These are phyloP conservation scores for Cryptosporidium canis DNA, from an alignment of 169 alveolate species.

Conservation along the genomic window DNA sequence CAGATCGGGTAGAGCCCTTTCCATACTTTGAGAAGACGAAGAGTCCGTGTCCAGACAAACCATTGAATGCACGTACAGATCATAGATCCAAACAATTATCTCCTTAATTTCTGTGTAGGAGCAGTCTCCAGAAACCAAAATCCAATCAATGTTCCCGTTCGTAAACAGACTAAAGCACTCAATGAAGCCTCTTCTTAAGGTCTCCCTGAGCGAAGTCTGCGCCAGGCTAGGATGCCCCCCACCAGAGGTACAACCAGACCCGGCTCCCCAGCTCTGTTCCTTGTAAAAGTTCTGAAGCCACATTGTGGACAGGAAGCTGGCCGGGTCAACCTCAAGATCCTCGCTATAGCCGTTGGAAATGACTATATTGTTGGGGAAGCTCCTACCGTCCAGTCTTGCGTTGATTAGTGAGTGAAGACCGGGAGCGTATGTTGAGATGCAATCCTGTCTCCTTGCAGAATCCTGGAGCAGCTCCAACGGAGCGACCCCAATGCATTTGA, in stretches of 20 bases:
- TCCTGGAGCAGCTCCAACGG: not conserved
- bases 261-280: not conserved
- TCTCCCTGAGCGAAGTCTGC: not conserved
- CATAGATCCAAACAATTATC: slow-evolving; percentile 57
- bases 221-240: not conserved
- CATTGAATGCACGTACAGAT: not conserved
- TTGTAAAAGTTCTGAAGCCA: not conserved
- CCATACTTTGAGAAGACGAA: not conserved
- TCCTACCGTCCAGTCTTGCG: not conserved
- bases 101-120: slow-evolving; percentile 8
- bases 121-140: slow-evolving; percentile 27
- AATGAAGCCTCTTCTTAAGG: slow-evolving; percentile 18
- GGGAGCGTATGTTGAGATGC: slow-evolving; percentile 1
- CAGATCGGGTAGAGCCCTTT: not conserved
- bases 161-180: slow-evolving; percentile 28
- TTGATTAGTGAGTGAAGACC: slow-evolving; percentile 26
- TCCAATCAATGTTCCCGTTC: slow-evolving; percentile 62
- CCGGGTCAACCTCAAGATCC: not conserved
- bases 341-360: not conserved
- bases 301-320: slow-evolving; percentile 11
- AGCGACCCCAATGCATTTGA: slow-evolving; percentile 53
- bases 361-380: slow-evolving; percentile 23
- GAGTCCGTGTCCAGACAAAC: not conserved
- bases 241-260: too few species aligned
- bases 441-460: not conserved